Base-by-base conservation (phyloP, 1,284 basidiomycete genomes). In the Chondrostereum purpureum region DNA sequence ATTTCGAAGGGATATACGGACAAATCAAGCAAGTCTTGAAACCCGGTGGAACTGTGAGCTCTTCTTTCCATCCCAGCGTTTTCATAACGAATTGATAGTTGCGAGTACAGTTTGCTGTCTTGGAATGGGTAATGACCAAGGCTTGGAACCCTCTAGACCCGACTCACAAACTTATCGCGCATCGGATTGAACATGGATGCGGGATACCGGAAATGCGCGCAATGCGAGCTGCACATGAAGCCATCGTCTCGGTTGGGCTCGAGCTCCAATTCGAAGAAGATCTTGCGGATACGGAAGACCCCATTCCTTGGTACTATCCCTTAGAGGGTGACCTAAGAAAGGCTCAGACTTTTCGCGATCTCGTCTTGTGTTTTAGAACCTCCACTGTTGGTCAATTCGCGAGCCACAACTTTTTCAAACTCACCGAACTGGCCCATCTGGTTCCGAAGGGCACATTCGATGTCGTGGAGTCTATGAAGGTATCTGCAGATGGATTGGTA, bases 111-210 rank as follows among this genome's bases (percentile, higher is more conserved):
- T 97, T 97, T 64, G 94, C 92, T 62, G 86, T 97, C 38, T 98
- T 98, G 69, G 95, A 98, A 64, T 99, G 95, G 95, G 88, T 84
- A 68, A 97, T 99, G 94, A 98, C 95, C 39, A 93, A 98, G 64
- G 65, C 66, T 6, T 99, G 92, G 88, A 90, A 99, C 64, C 75
- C 89, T 2, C 81, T 83, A 12, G 88, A 78, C 65, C 88, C 93
- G 12, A 68, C 80, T 51, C 95, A 99, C 78, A 94, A 94, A 71
- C 78, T 80, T 47, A 83, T 99, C 51, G 89, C 91, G 14, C 93
- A 97, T 71, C 83, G 77, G 46, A 84, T 94, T 52, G 91, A 93
- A 63, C 72, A 97, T 45, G 95, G 95, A 38, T 93, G 96, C 63
- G 95, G 96, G 53, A 98, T 99, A 59, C 92, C 95, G 16, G 92